These are phyloP conservation scores for Xerocomellus dryophilus DNA, from an alignment of 768 basidiomycete species.

Conservation along the genomic window DNA sequence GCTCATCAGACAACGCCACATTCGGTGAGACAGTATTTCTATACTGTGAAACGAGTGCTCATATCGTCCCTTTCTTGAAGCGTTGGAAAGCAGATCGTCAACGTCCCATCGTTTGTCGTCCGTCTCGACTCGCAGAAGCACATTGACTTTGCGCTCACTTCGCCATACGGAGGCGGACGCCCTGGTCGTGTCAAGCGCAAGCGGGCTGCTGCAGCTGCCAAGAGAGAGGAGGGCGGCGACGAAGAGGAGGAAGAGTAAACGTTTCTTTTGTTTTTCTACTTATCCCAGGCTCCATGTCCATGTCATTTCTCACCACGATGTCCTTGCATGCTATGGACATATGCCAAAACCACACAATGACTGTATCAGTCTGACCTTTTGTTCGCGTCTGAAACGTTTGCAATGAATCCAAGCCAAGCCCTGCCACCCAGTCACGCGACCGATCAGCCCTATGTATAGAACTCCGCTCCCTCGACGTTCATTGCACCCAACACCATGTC, in stretches of 20 bases:
- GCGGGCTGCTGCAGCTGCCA: slow-evolving; percentile 89
- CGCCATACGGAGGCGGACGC: slow-evolving; percentile 93
- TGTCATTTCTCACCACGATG: slow-evolving; percentile 26
- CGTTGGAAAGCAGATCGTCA: slow-evolving; percentile 98
- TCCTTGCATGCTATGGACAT: slow-evolving; percentile 32
- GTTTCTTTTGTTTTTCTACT: slow-evolving; percentile 19
- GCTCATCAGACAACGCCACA: slow-evolving; percentile 97
- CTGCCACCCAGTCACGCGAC: slow-evolving; percentile 8
- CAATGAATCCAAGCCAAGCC: neutral
- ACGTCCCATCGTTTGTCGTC: slow-evolving; percentile 97
- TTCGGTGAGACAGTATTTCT: slow-evolving; percentile 62
- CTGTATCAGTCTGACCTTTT: slow-evolving; percentile 7
- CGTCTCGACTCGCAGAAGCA: slow-evolving; percentile 99
- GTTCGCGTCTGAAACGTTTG: neutral
- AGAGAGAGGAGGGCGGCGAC: slow-evolving; percentile 86
- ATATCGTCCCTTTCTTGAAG: slow-evolving; percentile 39
- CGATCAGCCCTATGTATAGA: neutral
- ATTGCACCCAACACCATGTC: slow-evolving; percentile 25
- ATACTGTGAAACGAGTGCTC: neutral
- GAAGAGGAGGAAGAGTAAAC: slow-evolving; percentile 86
- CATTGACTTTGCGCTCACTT: slow-evolving; percentile 98
- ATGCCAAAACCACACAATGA: slow-evolving; percentile 29
- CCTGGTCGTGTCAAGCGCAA: slow-evolving; percentile 98
- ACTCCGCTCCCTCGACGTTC: slow-evolving; percentile 14
- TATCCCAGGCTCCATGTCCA: slow-evolving; percentile 28